A percentile compares a stretch with the other conserved stretches of the same genome.
These are phyloP conservation scores for Cydonia oblonga DNA, from an alignment of 331 rosid species.

Conservation along the genomic window DNA sequence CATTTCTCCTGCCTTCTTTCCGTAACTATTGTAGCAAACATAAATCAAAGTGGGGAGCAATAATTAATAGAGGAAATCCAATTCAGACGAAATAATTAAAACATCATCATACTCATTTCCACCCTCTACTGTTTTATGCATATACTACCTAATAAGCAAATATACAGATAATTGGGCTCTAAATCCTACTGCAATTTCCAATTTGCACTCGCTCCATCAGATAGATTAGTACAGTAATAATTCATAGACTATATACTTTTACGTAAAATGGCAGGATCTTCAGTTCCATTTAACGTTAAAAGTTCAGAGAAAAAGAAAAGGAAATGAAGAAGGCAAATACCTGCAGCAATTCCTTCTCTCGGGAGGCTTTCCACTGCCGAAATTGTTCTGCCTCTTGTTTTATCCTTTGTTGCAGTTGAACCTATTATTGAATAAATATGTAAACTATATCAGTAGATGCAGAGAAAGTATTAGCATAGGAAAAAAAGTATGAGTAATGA, in stretches of 20 bases:
- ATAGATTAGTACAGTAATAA: too few relatives aligned
- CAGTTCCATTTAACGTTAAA: neutral
- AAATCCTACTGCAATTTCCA: neutral
- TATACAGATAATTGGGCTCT: neutral
- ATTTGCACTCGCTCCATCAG: neutral
- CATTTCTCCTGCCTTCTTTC: conserved; percentile 98
- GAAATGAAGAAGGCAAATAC: conserved; percentile 27
- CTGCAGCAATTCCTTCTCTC: conserved; percentile 97
- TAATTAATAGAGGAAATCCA: conserved; percentile 4
- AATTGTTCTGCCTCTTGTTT: conserved; percentile 99
- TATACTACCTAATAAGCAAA: neutral
- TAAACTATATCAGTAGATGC: conserved; percentile 7
- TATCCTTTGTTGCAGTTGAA: conserved; percentile 91
- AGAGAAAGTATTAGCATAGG: neutral
- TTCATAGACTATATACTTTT: too few relatives aligned
- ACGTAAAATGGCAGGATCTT: too few relatives aligned
- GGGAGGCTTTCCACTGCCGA: conserved; percentile 98
- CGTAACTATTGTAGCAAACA: conserved; percentile 44
- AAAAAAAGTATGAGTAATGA: conserved; percentile 3
- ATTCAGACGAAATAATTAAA: neutral
- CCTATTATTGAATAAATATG: conserved; percentile 37
- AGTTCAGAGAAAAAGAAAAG: neutral
- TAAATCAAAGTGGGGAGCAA: conserved; percentile 17
- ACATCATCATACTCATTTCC: neutral
- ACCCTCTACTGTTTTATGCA: neutral